These are phyloP conservation scores for Trichophyton equinum DNA, from an alignment of 2,329 filamentous ascomycete genomes.

Conservation along the genomic window DNA sequence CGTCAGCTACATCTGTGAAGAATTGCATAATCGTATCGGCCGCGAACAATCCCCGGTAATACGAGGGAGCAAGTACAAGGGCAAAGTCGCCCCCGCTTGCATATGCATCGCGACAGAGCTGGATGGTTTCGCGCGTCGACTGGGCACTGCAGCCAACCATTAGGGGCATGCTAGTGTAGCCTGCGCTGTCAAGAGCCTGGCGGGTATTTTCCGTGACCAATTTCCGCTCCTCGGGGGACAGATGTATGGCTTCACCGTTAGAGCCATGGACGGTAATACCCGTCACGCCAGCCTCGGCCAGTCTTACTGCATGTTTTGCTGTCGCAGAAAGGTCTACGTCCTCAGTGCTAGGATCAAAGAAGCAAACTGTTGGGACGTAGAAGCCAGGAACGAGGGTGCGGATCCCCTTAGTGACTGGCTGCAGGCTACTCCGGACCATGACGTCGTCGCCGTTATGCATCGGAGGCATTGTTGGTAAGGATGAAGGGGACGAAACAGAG, in stretches of 20 bases:
- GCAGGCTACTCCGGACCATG: not conserved
- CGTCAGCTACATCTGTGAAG: conserved; percentile 63
- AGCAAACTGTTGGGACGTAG: conserved; percentile 51
- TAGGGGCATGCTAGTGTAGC: conserved; percentile 62
- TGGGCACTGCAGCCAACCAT: conserved; percentile 73
- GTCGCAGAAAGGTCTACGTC: conserved; percentile 70
- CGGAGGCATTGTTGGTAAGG: conserved; percentile 4
- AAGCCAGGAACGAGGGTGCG: conserved; percentile 11
- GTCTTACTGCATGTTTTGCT: conserved; percentile 66
- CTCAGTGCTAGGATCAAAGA: conserved; percentile 73
- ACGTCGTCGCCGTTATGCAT: conserved; percentile 2
- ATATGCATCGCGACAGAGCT: conserved; percentile 54
- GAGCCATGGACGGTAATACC: conserved; percentile 81
- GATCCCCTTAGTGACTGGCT: not conserved
- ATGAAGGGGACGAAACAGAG: not conserved
- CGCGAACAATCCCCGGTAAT: conserved; percentile 67
- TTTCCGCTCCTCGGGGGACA: conserved; percentile 63
- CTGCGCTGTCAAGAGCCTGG: conserved; percentile 68
- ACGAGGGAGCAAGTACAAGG: conserved; percentile 66
- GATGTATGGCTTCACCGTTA: conserved; percentile 80
- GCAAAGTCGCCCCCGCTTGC: conserved; percentile 66
- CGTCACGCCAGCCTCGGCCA: conserved; percentile 63
- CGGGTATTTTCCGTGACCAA: conserved; percentile 65
- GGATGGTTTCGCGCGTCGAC: conserved; percentile 67
- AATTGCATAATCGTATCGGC: conserved; percentile 61